A percentile compares a stretch with the other conserved stretches of the same genome.
Evolutionary conservation across 2,329 filamentous ascomycete genomes (phyloP).

Genomic region (Tympanopsis confertula): DNA sequence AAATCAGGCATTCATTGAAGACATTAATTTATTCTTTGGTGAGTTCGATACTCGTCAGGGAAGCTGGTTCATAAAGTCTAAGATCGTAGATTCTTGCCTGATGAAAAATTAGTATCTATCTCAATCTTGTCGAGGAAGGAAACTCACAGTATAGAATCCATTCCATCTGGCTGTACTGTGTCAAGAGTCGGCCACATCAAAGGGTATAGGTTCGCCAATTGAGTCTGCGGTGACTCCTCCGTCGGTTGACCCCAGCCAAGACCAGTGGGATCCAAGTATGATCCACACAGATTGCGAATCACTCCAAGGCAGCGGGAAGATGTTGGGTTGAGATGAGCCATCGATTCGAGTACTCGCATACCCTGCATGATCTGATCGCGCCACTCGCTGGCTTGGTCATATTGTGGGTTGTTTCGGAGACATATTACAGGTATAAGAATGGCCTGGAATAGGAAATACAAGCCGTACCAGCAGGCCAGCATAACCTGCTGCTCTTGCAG

Average conservation of each 20-base stretch:
- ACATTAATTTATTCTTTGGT: no score
- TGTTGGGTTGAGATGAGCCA: conserved; percentile 24
- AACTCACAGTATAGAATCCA: background rate
- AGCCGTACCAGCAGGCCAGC: conserved; percentile 28
- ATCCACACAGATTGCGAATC: conserved; percentile 26
- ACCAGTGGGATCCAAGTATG: conserved; percentile 12
- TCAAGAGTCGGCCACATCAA: conserved; percentile 29
- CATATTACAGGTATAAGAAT: conserved; percentile 34
- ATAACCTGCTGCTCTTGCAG: conserved; percentile 20
- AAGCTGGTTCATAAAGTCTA: background rate
- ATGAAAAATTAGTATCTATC: background rate
- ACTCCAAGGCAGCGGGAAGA: conserved; percentile 27
- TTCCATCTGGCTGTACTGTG: background rate
- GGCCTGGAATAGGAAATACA: conserved; percentile 34
- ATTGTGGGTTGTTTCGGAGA: conserved; percentile 26
- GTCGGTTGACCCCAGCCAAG: conserved; percentile 9
- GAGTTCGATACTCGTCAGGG: no score
- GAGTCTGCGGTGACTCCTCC: conserved; percentile 26
- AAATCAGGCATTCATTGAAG: no score
- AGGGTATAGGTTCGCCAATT: conserved; percentile 26
- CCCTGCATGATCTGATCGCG: conserved; percentile 24
- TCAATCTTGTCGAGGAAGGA: background rate
- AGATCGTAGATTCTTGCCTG: background rate
- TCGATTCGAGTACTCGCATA: conserved; percentile 20
- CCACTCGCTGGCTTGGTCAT: conserved; percentile 23